Conservation (phyloP, 139 green algal species). For the Closterium sp. region DNA sequence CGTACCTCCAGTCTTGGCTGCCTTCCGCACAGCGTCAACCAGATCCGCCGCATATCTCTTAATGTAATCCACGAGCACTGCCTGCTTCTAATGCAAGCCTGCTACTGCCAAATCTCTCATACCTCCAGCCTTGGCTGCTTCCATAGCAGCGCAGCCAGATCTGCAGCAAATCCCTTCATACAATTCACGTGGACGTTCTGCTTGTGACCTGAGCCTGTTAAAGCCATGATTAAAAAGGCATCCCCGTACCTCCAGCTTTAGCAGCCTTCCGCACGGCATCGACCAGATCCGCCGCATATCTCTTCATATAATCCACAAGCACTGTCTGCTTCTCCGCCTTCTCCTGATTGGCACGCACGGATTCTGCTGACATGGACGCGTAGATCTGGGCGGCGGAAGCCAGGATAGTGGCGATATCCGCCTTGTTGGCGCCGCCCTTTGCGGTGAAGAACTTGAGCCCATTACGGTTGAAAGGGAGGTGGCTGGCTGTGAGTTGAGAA, state of each 20-base stretch:
- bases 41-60: too few relatives aligned
- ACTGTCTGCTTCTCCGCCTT: background rate
- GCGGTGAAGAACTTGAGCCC: conserved; percentile 69
- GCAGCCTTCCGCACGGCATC: conserved; percentile 21
- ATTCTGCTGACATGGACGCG: background rate
- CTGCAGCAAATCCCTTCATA: background rate
- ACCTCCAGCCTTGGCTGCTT: background rate
- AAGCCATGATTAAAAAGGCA: too few relatives aligned
- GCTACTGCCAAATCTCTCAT: too few relatives aligned
- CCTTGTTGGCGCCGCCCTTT: conserved; percentile 76
- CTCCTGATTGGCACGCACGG: background rate
- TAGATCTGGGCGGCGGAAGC: conserved; percentile 5
- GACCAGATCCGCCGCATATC: conserved; percentile 32
- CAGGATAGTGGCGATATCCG: conserved; percentile 78
- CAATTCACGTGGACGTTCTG: background rate
- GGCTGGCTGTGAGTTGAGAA: conserved; percentile 22
- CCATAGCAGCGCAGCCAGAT: background rate
- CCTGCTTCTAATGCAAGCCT: too few relatives aligned
- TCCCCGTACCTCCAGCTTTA: background rate
- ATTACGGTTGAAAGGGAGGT: conserved; percentile 76
- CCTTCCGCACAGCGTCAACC: too few relatives aligned
- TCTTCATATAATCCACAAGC: conserved; percentile 36
- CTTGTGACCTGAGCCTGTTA: background rate
- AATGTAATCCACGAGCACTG: too few relatives aligned
- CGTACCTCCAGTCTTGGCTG: too few relatives aligned